Base-by-base conservation (phyloP, 139 green algal genomes). In the Raphidocelis subcapitata region DNA sequence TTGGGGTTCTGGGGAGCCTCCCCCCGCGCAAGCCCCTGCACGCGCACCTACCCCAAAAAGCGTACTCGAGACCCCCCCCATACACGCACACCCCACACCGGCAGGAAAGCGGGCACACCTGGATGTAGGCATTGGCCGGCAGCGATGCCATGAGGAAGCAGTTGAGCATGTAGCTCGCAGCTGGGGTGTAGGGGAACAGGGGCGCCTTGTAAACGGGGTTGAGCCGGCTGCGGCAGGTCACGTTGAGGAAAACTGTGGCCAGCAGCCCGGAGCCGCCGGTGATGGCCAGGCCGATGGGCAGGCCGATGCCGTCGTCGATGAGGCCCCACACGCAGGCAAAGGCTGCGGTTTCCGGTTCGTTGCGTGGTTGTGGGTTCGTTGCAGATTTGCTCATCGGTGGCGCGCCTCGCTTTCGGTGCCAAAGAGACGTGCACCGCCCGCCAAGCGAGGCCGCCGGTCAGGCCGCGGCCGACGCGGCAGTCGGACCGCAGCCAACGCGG, bases 71-170 rank as follows among this genome's bases (percentile, higher is more conserved):
- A n/a, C n/a, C n/a, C n/a, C n/a, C n/a, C n/a, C n/a, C n/a, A n/a
- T n/a, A n/a, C n/a, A n/a, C n/a, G n/a, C n/a, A n/a, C n/a, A n/a
- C n/a, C n/a, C n/a, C n/a, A n/a, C n/a, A n/a, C n/a, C n/a, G n/a
- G n/a, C n/a, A n/a, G n/a, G n/a, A n/a, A n/a, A n/a, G n/a, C n/a
- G n/a, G n/a, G n/a, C n/a, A n/a, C n/a, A n/a, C n/a, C n/a, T n/a
- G n/a, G 18, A 33, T 46, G 70, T 66, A 66, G n/a, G 60, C 64
- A 2, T 12, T 23, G 2, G 37, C 64, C 3, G 26, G 44, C 0
- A 73, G 49, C 23, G 49, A 64, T 3, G 31, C 24, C 66, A 73
- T 73, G 1, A 73, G 4, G 26, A 73, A 52, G 0, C 15, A 73
- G 33, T 73, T 73, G 21, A 73, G 31, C 5, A 73, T 28, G 14